Base-by-base conservation (phyloP, 257 asterid species). In the Petrea volubilis region DNA sequence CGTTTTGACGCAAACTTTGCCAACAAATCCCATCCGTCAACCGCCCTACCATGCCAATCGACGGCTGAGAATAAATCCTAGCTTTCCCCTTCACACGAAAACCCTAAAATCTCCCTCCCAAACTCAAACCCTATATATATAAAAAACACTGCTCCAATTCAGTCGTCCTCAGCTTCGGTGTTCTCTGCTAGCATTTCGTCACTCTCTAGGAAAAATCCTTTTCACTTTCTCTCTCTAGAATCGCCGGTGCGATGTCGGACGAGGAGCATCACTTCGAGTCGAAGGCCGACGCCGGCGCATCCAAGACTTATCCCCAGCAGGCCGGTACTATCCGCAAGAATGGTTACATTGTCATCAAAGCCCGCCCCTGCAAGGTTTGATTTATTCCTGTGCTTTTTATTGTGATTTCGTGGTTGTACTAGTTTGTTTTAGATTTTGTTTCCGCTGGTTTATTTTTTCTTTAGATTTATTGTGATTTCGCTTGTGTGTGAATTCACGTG, bases 281-380 rank as follows among this genome's bases (percentile, higher is more conserved):
- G 13, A 81, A 84, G 79, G 93, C 93, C 5, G 93, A 87, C 75
- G 93, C 90, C 79, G 93, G 90, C 27, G 90, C 90, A 7, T 87
- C 90, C 7, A 87, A 85, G 57, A 87, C 90, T 10, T 87, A 60
- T 18, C 93, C 93, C 1, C 93, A 87, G 79, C 93, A 87, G 77
- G 90, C 90, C 10, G 93, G 90, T 1, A 87, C 93, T 20, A 87
- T 84, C 23, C 93, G 90, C 9, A 87, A 87, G 82, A 76, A 78
- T 63, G 90, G 93, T 60, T 77, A 87, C 74, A 81, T 85, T 72
- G 87, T 82, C 24, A 85, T 87, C 79, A 87, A 85, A 71, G 75
- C 56, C 67, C 90, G 90, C 3, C 85, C 93, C 7, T 85, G 90
- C 84, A 87, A 87, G 93, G 90, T 87, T 38, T 56, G 24, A 2